Conservation (phyloP, 169 alveolate species). For the Eimeria acervulina region DNA sequence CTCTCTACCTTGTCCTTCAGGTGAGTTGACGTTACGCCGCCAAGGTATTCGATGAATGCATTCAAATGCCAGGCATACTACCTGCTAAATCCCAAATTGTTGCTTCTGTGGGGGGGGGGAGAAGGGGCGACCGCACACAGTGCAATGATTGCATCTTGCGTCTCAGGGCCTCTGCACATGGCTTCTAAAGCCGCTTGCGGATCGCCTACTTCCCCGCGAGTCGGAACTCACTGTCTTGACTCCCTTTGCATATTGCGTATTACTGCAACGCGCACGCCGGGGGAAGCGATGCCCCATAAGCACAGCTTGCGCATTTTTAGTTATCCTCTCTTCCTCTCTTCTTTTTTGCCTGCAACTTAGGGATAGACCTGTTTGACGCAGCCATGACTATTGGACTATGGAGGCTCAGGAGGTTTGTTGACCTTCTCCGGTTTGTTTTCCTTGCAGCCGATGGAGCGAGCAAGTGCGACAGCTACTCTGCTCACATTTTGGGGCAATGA, state of each 20-base stretch:
- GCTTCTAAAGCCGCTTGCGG: constrained; percentile 79
- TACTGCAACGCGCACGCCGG: background rate
- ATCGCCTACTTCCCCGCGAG: constrained; percentile 79
- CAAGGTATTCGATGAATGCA: background rate
- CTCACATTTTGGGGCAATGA: constrained; percentile 78
- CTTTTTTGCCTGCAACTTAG: background rate
- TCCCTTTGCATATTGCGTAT: background rate
- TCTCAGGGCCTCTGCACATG: constrained; percentile 81
- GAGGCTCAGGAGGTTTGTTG: background rate
- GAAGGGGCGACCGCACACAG: background rate
- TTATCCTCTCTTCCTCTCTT: background rate
- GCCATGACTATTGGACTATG: background rate
- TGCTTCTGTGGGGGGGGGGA: background rate
- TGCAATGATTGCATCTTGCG: background rate
- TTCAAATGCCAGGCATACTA: background rate
- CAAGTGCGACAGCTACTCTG: constrained; percentile 78
- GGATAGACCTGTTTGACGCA: background rate
- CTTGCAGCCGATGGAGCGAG: constrained; percentile 83
- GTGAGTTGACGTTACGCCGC: background rate
- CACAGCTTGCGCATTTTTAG: background rate
- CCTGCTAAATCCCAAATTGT: background rate
- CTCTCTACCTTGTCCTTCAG: constrained; percentile 41
- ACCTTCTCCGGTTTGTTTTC: background rate
- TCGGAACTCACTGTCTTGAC: background rate
- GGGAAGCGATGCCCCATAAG: background rate